Evolutionary conservation across 345 rosid species (phyloP).

Genomic region (Kernera saxatilis): DNA sequence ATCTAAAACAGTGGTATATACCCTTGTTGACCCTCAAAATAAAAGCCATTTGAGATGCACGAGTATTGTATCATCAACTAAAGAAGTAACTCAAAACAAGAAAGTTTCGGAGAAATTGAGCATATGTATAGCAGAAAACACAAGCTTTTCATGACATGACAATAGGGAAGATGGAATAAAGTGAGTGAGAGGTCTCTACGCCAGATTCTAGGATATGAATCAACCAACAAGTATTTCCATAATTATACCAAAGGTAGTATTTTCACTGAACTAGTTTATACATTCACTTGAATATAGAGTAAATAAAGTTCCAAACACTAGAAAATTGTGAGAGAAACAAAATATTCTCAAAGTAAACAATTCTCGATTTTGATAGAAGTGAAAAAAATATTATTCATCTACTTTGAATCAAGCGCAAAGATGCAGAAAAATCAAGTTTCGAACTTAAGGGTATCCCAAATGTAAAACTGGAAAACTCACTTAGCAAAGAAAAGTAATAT

Average conservation of each 20-base stretch:
- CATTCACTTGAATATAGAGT: neutral
- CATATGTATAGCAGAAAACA: too few species aligned
- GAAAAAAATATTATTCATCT: neutral
- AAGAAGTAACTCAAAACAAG: too few species aligned
- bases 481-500: neutral
- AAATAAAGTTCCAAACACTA: neutral
- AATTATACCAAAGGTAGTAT: neutral
- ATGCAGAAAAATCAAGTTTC: neutral
- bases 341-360: neutral
- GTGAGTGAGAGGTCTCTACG: too few species aligned
- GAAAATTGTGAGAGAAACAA: neutral
- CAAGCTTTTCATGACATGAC: too few species aligned
- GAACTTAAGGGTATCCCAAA: neutral
- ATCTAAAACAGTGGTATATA: neutral
- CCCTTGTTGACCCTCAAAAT: neutral
- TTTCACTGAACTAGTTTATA: neutral
- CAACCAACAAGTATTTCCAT: too few species aligned
- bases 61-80: too few species aligned
- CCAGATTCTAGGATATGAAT: too few species aligned
- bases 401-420: neutral
- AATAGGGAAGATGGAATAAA: too few species aligned
- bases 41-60: neutral
- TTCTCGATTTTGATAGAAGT: neutral
- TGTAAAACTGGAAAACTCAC: neutral
- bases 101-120: too few species aligned